Evolutionary conservation across 2,329 filamentous ascomycete genomes (phyloP).

Genomic region (Fusarium circinatum): DNA sequence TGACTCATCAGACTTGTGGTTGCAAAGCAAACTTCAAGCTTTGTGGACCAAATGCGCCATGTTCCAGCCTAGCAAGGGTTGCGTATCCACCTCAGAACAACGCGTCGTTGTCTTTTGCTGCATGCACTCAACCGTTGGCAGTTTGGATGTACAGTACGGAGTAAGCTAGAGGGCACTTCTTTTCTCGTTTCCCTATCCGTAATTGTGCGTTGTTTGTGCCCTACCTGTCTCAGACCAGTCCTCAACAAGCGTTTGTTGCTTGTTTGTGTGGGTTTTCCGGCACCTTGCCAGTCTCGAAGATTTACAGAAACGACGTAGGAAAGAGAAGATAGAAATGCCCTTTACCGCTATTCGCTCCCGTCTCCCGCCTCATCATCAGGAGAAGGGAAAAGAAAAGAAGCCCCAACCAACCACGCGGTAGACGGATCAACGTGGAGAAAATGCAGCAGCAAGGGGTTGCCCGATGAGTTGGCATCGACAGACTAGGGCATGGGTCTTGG

Average conservation of each 20-base stretch:
- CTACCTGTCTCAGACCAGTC: background rate
- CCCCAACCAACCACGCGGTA: constrained; percentile 29
- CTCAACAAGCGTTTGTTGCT: background rate
- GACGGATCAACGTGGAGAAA: constrained; percentile 23
- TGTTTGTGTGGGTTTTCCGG: background rate
- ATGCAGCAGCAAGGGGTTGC: constrained; percentile 15
- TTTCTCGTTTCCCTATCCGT: constrained; percentile 14
- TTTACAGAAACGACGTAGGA: background rate
- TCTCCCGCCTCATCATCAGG: background rate
- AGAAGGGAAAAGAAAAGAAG: background rate
- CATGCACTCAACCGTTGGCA: constrained; percentile 45
- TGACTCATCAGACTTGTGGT: background rate
- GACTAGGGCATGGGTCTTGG: constrained; percentile 12
- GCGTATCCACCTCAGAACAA: constrained; percentile 17
- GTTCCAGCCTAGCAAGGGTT: constrained; percentile 20
- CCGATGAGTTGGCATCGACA: constrained; percentile 32
- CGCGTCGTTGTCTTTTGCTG: constrained; percentile 32
- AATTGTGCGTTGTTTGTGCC: constrained; percentile 29
- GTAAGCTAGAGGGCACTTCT: constrained; percentile 11
- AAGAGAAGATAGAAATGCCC: background rate
- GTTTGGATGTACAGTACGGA: background rate
- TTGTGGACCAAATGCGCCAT: constrained; percentile 18
- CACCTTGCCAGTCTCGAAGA: background rate
- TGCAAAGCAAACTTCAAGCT: constrained; percentile 12
- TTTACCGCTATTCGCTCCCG: constrained; percentile 11